Evolutionary conservation across 2,329 filamentous ascomycete genomes (phyloP), one percentile per base, ranked within the genome.

Genomic region (Aspergillus luchuensis): DNA sequence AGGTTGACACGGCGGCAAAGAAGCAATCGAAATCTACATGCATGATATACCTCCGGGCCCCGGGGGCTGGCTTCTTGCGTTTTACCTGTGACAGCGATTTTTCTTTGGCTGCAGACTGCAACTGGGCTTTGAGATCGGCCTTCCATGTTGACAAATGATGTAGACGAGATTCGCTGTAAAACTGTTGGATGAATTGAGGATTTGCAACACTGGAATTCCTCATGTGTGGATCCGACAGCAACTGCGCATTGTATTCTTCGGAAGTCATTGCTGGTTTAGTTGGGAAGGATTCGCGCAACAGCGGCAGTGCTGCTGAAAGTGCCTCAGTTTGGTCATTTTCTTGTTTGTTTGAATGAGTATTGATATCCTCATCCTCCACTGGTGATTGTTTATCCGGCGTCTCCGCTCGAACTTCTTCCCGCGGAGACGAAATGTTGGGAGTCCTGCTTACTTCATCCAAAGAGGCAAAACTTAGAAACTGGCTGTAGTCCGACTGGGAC

Each of bases 1-100:
- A 92, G 17, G 90, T 77, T 0, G 95, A 97, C 0, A 99, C 91
- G 0, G 96, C 91, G 61, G 93, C 97, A 76, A 99, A 99, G 78
- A 99, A 99, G 75, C 92, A 95, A 77, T 99, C 96, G 74, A 99
- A 99, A 72, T 99, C 95, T 30, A 99, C 92, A 70, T 99, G 95
- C 71, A 99, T 85, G 56, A 99, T 84, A 69, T 98, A 99, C 54
- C 90, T 82, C 62, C 93, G 84, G 3, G 87, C 78, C 0, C 89
- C 90, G 11, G 84, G 80, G 25, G 82, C 82, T 45, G 82, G 81
- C 69, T 88, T 84, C 59, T 79, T 79, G 81, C 66, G 79, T 5
- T 64, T 73, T 68, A 72, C 83, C 77, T 73, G 72, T 19, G 74
- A 78, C 76, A 73, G 69, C 8, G 73, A 74, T 70, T 89, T 91